phyloP scores from a whole-genome alignment of 345 rosid species.

The Mangifera indica region DNA sequence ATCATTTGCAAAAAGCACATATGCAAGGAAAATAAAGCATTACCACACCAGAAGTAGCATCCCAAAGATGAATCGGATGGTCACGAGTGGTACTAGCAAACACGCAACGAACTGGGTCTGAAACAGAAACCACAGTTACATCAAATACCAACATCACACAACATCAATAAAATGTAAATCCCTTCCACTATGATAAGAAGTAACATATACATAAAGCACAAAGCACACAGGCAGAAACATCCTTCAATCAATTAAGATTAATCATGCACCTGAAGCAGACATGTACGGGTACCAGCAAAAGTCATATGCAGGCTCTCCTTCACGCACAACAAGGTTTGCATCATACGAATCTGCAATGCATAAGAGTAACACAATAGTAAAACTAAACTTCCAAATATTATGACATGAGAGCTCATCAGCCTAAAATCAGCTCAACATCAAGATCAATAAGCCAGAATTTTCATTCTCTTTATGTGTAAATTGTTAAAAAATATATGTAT shows the following conservation, averaged over 20 bases:
- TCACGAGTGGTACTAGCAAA: constrained; percentile 86
- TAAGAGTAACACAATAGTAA: constrained; percentile 8
- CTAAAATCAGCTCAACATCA: neutral
- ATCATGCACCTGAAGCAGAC: constrained; percentile 67
- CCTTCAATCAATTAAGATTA: neutral
- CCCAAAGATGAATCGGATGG: constrained; percentile 99
- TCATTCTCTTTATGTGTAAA: neutral
- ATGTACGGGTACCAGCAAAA: constrained; percentile 96
- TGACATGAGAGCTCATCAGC: neutral
- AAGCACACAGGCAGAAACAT: neutral
- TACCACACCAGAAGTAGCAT: constrained; percentile 91
- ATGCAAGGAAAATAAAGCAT: constrained; percentile 14
- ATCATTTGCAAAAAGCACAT: constrained; percentile 3
- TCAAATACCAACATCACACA: constrained; percentile 16
- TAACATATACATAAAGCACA: too few species aligned
- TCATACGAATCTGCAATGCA: constrained; percentile 66
- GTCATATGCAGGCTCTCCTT: constrained; percentile 92
- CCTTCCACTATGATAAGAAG: constrained; percentile 8
- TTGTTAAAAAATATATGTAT: neutral
- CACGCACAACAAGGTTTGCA: constrained; percentile 59
- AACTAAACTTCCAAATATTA: neutral
- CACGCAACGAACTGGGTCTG: constrained; percentile 85
- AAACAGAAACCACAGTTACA: constrained; percentile 19
- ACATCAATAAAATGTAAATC: constrained; percentile 15
- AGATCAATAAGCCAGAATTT: neutral